These are phyloP conservation scores for Alternaria sp. DNA, from an alignment of 2,329 filamentous ascomycete species.

Conservation along the genomic window DNA sequence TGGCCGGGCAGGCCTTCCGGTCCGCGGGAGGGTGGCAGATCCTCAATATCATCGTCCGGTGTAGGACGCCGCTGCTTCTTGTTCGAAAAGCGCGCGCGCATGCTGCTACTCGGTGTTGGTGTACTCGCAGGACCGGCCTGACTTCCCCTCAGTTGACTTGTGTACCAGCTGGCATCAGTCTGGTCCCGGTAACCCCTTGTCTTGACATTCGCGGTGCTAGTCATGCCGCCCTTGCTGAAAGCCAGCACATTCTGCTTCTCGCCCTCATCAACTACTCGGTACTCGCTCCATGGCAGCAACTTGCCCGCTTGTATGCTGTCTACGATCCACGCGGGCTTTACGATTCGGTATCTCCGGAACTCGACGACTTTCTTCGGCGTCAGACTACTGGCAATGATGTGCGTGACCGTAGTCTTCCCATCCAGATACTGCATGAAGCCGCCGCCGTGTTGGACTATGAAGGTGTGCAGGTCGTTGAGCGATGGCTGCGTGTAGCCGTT, in stretches of 20 bases:
- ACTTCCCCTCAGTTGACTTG: slow-evolving; percentile 65
- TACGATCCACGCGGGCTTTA: slow-evolving; percentile 92
- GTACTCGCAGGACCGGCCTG: slow-evolving; percentile 37
- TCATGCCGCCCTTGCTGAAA: slow-evolving; percentile 67
- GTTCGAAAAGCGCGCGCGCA: slow-evolving; percentile 30
- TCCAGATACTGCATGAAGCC: slow-evolving; percentile 94
- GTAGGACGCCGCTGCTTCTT: slow-evolving; percentile 28
- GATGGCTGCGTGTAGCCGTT: slow-evolving; percentile 97
- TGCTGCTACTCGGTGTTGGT: slow-evolving; percentile 26
- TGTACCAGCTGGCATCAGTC: slow-evolving; percentile 83
- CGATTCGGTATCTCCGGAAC: slow-evolving; percentile 85
- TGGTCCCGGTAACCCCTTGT: slow-evolving; percentile 78
- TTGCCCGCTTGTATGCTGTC: slow-evolving; percentile 85
- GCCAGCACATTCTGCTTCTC: slow-evolving; percentile 78
- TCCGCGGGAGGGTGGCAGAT: slow-evolving; percentile 39
- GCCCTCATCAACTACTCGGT: slow-evolving; percentile 84
- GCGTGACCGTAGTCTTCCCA: slow-evolving; percentile 91
- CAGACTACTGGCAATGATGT: slow-evolving; percentile 89
- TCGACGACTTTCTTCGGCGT: slow-evolving; percentile 94
- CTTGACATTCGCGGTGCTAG: slow-evolving; percentile 69
- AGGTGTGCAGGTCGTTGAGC: slow-evolving; percentile 82
- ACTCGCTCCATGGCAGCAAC: slow-evolving; percentile 84
- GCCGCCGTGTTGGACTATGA: slow-evolving; percentile 92
- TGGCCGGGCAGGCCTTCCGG: slow-evolving; percentile 42
- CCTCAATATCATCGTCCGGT: slow-evolving; percentile 35